Evolutionary conservation across 495 filamentous ascomycete species (phyloP).

Genomic region (Penicillium angulare): DNA sequence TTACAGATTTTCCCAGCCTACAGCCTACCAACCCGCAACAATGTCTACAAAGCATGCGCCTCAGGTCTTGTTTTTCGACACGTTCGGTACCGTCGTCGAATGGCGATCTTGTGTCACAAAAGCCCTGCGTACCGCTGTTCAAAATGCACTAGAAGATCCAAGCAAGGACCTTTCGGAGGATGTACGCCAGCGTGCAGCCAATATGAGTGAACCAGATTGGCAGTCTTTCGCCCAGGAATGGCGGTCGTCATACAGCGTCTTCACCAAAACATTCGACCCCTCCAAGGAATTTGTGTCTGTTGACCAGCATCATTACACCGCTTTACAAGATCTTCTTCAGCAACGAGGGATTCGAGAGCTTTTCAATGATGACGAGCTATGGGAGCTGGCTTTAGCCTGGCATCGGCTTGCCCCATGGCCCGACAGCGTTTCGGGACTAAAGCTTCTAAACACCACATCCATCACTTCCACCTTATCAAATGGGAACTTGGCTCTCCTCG

Average conservation of each 20-base stretch:
- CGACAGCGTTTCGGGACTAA: conserved; percentile 59
- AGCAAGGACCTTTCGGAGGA: conserved; percentile 41
- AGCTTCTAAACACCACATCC: conserved; percentile 52
- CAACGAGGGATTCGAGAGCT: conserved; percentile 54
- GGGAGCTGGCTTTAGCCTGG: conserved; percentile 61
- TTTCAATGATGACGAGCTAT: conserved; percentile 57
- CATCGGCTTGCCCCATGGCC: conserved; percentile 69
- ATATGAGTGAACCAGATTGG: conserved; percentile 59
- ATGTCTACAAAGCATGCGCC: conserved; percentile 16
- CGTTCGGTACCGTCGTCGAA: conserved; percentile 78
- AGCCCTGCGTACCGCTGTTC: conserved; percentile 41
- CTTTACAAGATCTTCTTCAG: conserved; percentile 55
- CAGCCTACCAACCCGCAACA: no score
- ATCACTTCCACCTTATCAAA: conserved; percentile 69
- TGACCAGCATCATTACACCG: conserved; percentile 67
- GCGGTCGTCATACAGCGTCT: conserved; percentile 60
- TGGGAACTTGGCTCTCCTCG: conserved; percentile 64
- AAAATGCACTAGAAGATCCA: conserved; percentile 42
- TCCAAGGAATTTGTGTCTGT: conserved; percentile 52
- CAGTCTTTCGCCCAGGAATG: conserved; percentile 62
- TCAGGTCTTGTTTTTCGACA: conserved; percentile 56
- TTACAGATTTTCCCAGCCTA: no score
- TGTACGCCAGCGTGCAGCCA: conserved; percentile 45
- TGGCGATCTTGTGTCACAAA: conserved; percentile 62
- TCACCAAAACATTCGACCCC: conserved; percentile 52